phyloP scores from a whole-genome alignment of 1,284 basidiomycete genomes.

The Coniferiporia weirii region DNA sequence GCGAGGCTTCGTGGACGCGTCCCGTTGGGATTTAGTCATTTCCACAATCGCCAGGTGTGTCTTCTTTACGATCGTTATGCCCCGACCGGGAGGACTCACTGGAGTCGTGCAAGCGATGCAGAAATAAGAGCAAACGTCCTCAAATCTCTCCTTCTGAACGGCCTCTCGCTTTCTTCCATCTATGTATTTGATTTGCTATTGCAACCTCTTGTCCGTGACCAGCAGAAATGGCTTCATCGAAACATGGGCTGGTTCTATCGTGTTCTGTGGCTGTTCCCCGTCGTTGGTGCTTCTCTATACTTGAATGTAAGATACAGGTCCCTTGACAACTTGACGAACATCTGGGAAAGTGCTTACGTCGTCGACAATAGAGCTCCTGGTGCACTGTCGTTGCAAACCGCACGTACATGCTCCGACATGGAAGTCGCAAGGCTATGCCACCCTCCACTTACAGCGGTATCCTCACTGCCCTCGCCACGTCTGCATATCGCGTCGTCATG shows the following conservation, averaged over 20 bases:
- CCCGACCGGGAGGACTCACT: constrained; percentile 15
- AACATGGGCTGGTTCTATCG: constrained; percentile 74
- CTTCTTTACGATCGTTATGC: neutral
- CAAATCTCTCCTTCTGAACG: constrained; percentile 69
- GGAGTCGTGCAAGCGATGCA: constrained; percentile 45
- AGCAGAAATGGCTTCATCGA: constrained; percentile 60
- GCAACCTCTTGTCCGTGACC: constrained; percentile 59
- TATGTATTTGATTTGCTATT: constrained; percentile 68
- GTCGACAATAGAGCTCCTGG: constrained; percentile 55
- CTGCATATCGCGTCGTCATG: constrained; percentile 76
- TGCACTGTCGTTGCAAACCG: constrained; percentile 67
- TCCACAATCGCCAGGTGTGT: constrained; percentile 44
- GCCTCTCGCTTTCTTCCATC: constrained; percentile 61
- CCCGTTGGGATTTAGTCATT: constrained; percentile 62
- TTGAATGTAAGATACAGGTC: constrained; percentile 55
- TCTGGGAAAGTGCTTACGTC: neutral
- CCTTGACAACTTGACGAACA: neutral
- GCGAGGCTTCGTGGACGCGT: constrained; percentile 63
- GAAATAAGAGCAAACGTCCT: constrained; percentile 67
- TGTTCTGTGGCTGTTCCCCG: constrained; percentile 68
- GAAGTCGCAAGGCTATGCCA: constrained; percentile 43
- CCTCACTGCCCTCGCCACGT: constrained; percentile 66
- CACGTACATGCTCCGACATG: constrained; percentile 61
- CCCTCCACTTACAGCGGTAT: constrained; percentile 58
- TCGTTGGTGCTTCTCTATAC: constrained; percentile 67